phyloP scores from a whole-genome alignment of 1,284 basidiomycete species.

The Puccinia coronata region DNA sequence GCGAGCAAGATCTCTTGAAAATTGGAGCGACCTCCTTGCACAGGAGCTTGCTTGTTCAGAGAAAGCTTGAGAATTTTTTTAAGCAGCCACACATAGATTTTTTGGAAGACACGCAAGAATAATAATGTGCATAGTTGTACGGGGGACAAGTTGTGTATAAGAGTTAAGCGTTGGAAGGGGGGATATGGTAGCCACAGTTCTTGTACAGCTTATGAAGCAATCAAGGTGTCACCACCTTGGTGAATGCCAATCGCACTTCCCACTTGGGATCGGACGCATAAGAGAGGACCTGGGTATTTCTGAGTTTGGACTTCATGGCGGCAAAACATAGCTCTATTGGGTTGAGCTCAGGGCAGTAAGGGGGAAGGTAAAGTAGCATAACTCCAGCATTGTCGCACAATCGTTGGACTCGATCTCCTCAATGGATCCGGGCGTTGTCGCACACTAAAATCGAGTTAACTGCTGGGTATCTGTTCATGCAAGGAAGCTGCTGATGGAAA shows the following conservation, averaged over 20 bases:
- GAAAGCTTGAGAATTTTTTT: no score
- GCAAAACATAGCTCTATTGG: constrained; percentile 22
- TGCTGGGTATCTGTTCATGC: neutral
- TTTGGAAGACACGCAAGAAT: no score
- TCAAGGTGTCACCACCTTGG: neutral
- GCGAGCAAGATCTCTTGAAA: no score
- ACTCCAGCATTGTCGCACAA: neutral
- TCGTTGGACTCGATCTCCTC: neutral
- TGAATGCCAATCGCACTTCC: neutral
- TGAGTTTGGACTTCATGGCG: neutral
- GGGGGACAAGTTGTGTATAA: no score
- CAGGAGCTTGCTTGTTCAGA: no score
- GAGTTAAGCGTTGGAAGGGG: no score
- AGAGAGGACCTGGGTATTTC: neutral
- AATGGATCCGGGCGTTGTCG: neutral
- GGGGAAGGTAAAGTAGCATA: constrained; percentile 8
- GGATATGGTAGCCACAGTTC: neutral
- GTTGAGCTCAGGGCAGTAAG: constrained; percentile 31
- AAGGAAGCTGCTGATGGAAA: neutral
- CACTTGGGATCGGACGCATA: neutral
- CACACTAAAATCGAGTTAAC: neutral
- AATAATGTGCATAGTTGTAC: no score
- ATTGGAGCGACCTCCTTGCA: no score
- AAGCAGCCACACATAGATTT: no score
- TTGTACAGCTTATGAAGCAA: neutral